Conservation (phyloP, 495 filamentous ascomycete species). For the Aspergillus cristatus region DNA sequence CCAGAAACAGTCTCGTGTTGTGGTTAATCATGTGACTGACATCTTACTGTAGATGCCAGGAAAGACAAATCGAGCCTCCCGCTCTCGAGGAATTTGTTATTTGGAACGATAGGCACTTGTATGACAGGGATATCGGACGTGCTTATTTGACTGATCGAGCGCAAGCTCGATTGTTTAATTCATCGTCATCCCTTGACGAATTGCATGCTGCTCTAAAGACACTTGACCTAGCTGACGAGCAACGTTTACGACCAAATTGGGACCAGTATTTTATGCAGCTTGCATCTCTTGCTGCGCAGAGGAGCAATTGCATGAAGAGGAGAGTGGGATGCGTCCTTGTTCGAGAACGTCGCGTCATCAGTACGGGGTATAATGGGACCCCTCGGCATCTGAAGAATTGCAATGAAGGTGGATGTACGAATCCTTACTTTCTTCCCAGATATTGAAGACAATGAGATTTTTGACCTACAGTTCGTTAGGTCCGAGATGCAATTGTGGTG, state of each 20-base stretch:
- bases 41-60: constrained; percentile 28
- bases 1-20: neutral
- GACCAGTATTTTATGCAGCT: constrained; percentile 97
- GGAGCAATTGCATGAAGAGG: constrained; percentile 97
- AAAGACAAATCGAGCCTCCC: constrained; percentile 34
- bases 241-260: constrained; percentile 85
- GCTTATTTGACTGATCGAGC: constrained; percentile 68
- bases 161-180: constrained; percentile 77
- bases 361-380: constrained; percentile 97
- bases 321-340: constrained; percentile 94
- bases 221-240: constrained; percentile 66
- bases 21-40: neutral
- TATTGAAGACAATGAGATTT: neutral
- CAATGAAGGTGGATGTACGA: constrained; percentile 81
- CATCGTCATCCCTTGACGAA: constrained; percentile 57
- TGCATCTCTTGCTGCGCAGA: constrained; percentile 79
- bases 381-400: constrained; percentile 81
- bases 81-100: constrained; percentile 69
- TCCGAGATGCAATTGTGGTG: constrained; percentile 69
- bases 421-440: constrained; percentile 16
- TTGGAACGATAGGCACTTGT: constrained; percentile 69
- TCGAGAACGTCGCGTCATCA: constrained; percentile 76
- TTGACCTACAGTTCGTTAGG: constrained; percentile 22
- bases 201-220: constrained; percentile 57
- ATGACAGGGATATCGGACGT: constrained; percentile 53